Percentiles rank a stretch among this genome's conserved stretches.
phyloP scores from a whole-genome alignment of 495 filamentous ascomycete genomes.

The Trichoderma gamsii region DNA sequence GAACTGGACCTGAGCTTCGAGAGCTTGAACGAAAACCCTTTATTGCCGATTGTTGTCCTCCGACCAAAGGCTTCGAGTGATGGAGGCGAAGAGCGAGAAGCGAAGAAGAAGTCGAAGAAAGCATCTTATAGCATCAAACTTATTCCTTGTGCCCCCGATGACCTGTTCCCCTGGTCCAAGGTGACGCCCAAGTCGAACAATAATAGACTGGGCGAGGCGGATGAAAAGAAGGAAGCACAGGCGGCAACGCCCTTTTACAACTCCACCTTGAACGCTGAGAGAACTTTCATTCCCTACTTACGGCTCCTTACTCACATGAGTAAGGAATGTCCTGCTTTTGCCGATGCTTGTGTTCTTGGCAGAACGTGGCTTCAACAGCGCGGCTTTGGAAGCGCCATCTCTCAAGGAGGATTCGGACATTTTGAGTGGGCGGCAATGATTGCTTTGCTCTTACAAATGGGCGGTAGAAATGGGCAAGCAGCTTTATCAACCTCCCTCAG shows the following conservation, averaged over 20 bases:
- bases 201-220: constrained; percentile 47
- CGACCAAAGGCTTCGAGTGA: constrained; percentile 22
- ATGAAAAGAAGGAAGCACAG: constrained; percentile 30
- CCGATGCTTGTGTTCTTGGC: constrained; percentile 78
- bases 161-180: constrained; percentile 60
- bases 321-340: constrained; percentile 63
- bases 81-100: constrained; percentile 4
- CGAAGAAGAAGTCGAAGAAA: constrained; percentile 17
- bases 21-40: constrained; percentile 65
- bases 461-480: constrained; percentile 60
- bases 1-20: constrained; percentile 56
- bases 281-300: constrained; percentile 62
- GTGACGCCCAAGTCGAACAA: constrained; percentile 65
- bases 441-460: constrained; percentile 74
- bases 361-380: constrained; percentile 85
- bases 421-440: constrained; percentile 81
- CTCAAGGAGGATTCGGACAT: constrained; percentile 81
- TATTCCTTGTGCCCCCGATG: constrained; percentile 61
- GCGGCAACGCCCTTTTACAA: constrained; percentile 82
- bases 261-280: constrained; percentile 73
- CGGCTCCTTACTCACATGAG: constrained; percentile 61
- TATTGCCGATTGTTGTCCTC: constrained; percentile 67
- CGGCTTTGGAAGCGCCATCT: constrained; percentile 61
- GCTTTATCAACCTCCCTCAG: constrained; percentile 73
- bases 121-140: constrained; percentile 60